Conservation (phyloP, 768 basidiomycete genomes). For the Leccinum subtestaceum region DNA sequence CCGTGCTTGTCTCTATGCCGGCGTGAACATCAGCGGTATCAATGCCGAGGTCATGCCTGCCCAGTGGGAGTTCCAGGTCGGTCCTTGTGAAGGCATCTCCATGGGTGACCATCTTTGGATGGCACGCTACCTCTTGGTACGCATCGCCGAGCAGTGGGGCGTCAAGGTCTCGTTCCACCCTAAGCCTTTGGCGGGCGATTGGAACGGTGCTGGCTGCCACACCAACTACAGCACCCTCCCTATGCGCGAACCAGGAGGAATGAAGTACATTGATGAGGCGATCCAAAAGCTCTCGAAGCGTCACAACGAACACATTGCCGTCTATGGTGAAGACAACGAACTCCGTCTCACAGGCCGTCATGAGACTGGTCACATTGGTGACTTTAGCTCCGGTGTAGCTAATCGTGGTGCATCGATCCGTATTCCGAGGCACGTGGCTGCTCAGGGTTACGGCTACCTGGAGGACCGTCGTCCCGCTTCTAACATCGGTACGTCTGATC, state of each 20-base stretch:
- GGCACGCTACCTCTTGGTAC: conserved; percentile 93
- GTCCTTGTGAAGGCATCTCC: conserved; percentile 94
- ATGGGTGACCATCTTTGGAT: conserved; percentile 99
- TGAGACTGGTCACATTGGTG: conserved; percentile 93
- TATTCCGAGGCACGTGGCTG: conserved; percentile 90
- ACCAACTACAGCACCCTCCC: conserved; percentile 94
- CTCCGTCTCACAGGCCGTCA: conserved; percentile 93
- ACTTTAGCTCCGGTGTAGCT: conserved; percentile 93
- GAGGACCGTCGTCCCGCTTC: conserved; percentile 97
- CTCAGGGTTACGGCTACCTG: conserved; percentile 92
- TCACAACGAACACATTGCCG: conserved; percentile 94
- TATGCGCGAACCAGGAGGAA: conserved; percentile 94
- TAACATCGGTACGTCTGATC: conserved; percentile 77
- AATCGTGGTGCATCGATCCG: conserved; percentile 97
- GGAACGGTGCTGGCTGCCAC: conserved; percentile 99
- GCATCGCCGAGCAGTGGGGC: conserved; percentile 97
- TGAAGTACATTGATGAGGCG: conserved; percentile 86
- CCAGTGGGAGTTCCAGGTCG: conserved; percentile 99
- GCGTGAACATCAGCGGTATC: conserved; percentile 98
- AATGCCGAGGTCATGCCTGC: conserved; percentile 99
- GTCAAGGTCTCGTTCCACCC: conserved; percentile 99
- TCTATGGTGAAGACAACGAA: conserved; percentile 98
- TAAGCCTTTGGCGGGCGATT: conserved; percentile 94
- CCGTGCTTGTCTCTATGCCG: conserved; percentile 91
- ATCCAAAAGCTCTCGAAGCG: conserved; percentile 90